Evolutionary conservation across 306 rosid species (phyloP).

Genomic region (Cucurbita pepo): DNA sequence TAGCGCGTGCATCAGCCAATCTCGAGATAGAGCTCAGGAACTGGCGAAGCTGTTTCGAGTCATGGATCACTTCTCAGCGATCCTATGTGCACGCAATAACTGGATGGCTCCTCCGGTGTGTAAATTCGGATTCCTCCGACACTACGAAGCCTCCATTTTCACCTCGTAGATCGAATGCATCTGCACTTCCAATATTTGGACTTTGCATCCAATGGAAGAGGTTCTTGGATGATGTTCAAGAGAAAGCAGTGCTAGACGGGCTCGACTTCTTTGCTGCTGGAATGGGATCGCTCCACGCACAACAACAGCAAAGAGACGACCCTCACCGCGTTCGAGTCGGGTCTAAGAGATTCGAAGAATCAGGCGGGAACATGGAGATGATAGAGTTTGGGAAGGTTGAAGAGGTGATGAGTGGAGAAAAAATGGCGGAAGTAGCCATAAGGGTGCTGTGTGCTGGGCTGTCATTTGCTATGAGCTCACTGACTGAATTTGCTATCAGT

Average conservation of each 20-base stretch:
- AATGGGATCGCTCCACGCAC: slow-evolving; percentile 49
- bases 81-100: slow-evolving; percentile 60
- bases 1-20: slow-evolving; percentile 46
- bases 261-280: slow-evolving; percentile 67
- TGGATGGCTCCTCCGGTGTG: slow-evolving; percentile 71
- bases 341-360: slow-evolving; percentile 29
- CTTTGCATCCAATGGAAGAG: slow-evolving; percentile 74
- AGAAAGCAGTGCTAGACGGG: slow-evolving; percentile 53
- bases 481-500: slow-evolving; percentile 46
- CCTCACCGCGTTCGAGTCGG: slow-evolving; percentile 15
- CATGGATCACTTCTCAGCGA: slow-evolving; percentile 84
- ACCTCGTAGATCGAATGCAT: slow-evolving; percentile 36
- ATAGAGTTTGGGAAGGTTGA: slow-evolving; percentile 37
- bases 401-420: slow-evolving; percentile 53
- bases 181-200: slow-evolving; percentile 56
- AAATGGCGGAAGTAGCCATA: slow-evolving; percentile 58
- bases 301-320: slow-evolving; percentile 44
- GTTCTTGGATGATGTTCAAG: slow-evolving; percentile 36
- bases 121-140: slow-evolving; percentile 45
- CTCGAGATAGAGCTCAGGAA: slow-evolving; percentile 72
- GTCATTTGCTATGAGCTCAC: slow-evolving; percentile 71
- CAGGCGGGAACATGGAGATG: slow-evolving; percentile 31
- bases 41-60: slow-evolving; percentile 60
- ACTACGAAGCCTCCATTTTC: slow-evolving; percentile 38
- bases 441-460: slow-evolving; percentile 79